These are phyloP conservation scores for Lactifluus pinguis DNA, from an alignment of 768 basidiomycete species.

Conservation along the genomic window DNA sequence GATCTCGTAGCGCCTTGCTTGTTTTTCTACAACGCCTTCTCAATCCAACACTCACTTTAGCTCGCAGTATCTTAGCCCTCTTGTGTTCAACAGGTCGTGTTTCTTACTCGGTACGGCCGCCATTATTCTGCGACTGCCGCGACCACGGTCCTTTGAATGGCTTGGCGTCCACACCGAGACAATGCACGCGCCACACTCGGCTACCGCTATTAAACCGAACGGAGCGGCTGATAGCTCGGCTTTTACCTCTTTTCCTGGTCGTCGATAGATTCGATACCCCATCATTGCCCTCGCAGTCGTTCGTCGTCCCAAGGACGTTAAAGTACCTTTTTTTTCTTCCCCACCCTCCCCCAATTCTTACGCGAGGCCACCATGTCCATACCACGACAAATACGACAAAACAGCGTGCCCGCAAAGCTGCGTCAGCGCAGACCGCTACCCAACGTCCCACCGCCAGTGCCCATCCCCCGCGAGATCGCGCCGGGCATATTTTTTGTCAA, in stretches of 20 bases:
- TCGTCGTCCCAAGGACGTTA: not conserved
- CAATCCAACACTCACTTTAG: too few species aligned
- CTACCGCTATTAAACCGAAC: not conserved
- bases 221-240: not conserved
- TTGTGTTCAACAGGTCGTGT: not conserved
- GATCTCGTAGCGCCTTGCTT: too few species aligned
- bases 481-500: slow-evolving; percentile 6
- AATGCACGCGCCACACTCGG: not conserved
- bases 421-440: not conserved
- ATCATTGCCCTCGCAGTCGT: not conserved
- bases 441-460: not conserved
- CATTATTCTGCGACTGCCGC: not conserved
- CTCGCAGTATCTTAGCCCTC: too few species aligned
- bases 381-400: not conserved
- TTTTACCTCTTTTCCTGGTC: not conserved
- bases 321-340: not conserved
- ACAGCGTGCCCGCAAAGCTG: not conserved
- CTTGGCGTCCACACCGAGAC: not conserved
- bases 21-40: too few species aligned
- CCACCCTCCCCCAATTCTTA: not conserved
- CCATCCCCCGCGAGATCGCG: slow-evolving; percentile 9
- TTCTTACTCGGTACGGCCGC: not conserved
- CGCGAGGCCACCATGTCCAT: not conserved
- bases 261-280: not conserved
- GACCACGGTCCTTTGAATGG: not conserved